Percentiles rank a stretch among this genome's conserved stretches.
Conservation (phyloP, 2,329 filamentous ascomycete species). For the Plenodomus biglobosus region DNA sequence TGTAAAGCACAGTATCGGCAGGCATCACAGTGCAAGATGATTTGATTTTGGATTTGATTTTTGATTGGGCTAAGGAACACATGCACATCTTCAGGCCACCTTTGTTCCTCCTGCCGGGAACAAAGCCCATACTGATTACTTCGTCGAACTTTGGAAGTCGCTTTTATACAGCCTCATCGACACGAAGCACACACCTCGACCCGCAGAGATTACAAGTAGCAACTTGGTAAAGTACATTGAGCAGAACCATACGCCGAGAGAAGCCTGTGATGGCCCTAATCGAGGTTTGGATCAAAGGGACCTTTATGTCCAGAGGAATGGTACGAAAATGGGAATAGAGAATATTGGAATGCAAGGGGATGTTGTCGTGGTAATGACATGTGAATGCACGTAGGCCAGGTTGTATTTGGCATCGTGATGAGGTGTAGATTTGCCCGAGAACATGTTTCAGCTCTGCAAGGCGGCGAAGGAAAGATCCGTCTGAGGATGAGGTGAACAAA, state of each 20-base stretch:
- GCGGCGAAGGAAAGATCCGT: slow-evolving; percentile 31
- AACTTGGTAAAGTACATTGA: slow-evolving; percentile 27
- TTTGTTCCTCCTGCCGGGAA: slow-evolving; percentile 31
- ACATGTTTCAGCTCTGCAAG: slow-evolving; percentile 34
- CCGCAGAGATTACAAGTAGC: slow-evolving; percentile 31
- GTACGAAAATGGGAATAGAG: slow-evolving; percentile 19
- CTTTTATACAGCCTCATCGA: slow-evolving; percentile 23
- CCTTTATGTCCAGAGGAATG: slow-evolving; percentile 18
- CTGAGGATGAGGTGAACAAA: slow-evolving; percentile 42
- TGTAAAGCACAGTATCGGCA: no score
- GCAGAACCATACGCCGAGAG: slow-evolving; percentile 11
- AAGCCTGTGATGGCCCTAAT: neutral
- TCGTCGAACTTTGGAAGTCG: slow-evolving; percentile 19
- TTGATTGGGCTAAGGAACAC: slow-evolving; percentile 9
- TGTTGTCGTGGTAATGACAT: slow-evolving; percentile 24
- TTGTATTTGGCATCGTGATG: slow-evolving; percentile 39
- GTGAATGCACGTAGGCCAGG: slow-evolving; percentile 35
- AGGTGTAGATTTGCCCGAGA: slow-evolving; percentile 33
- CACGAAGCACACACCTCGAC: slow-evolving; percentile 19
- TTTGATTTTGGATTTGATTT: neutral
- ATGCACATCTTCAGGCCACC: slow-evolving; percentile 25
- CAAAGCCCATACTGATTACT: slow-evolving; percentile 26
- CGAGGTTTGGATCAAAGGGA: slow-evolving; percentile 1
- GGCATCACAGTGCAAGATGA: no score
- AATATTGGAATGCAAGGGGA: slow-evolving; percentile 20